Base-by-base conservation (phyloP, 441 rosid genomes). In the Biscutella auriculata region DNA sequence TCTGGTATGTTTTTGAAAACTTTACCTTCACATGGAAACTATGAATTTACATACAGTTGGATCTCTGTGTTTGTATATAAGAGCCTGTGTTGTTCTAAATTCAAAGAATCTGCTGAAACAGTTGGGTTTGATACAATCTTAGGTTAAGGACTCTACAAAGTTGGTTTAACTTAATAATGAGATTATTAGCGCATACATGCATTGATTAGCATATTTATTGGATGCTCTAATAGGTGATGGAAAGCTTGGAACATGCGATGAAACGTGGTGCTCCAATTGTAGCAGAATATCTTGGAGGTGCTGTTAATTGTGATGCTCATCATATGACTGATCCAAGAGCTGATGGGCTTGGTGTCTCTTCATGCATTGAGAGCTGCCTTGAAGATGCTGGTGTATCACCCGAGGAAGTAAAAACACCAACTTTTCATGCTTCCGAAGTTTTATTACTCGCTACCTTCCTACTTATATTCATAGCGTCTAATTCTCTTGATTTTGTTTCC, bases 261-360 rank as follows among this genome's bases (percentile, higher is more conserved):
- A 82, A 74, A 63, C 80, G 98, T 16, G 95, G 95, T 17, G 97
- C 97, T 29, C 94, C 89, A 21, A 86, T 92, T 23, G 76, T 92
- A 66, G 98, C 95, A 0, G 98, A 92, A 73, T 92, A 92, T 71
- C 74, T 92, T 57, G 98, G 98, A 52, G 98, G 98, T 67, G 95
- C 98, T 54, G 77, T 92, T 57, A 92, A 88, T 57, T 92, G 98
- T 53, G 98, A 92, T 81, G 98, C 98, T 73, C 72, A 92, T 71
- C 98, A 92, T 68, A 88, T 92, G 98, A 92, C 98, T 60, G 98
- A 92, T 74, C 98, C 98, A 42, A 84, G 98, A 77, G 78, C 88
- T 70, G 98, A 92, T 72, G 98, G 98, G 8, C 94, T 88, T 76
- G 98, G 98, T 45, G 98, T 92, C 56, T 92, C 98, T 69, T 73